Percentiles rank a stretch among this genome's conserved stretches.
Conservation (phyloP, 345 rosid genomes). For the Eucalyptus curtisii region DNA sequence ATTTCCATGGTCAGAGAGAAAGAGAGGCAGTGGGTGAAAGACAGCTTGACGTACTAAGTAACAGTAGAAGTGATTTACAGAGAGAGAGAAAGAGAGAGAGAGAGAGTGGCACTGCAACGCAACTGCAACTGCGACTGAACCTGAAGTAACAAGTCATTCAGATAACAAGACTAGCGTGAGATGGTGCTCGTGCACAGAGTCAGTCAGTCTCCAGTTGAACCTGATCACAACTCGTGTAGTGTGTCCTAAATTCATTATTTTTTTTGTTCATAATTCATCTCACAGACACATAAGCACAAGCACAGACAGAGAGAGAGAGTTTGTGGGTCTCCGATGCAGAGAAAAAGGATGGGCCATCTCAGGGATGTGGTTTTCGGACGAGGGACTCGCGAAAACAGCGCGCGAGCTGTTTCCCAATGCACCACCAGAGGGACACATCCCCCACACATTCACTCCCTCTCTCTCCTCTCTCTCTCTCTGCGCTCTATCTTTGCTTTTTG, state of each 20-base stretch:
- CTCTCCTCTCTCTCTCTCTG: background rate
- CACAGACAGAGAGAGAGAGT: background rate
- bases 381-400: slow-evolving; percentile 69
- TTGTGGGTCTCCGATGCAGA: background rate
- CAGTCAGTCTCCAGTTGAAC: background rate
- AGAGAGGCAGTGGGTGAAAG: background rate
- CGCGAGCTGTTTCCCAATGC: slow-evolving; percentile 73
- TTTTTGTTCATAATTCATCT: background rate
- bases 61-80: background rate
- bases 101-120: background rate
- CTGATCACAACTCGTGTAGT: background rate
- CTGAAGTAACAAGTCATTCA: background rate
- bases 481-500: background rate
- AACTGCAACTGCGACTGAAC: background rate
- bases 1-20: background rate
- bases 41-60: background rate
- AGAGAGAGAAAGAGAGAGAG: background rate
- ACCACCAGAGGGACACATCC: background rate
- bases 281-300: background rate
- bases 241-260: background rate
- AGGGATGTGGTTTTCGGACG: background rate
- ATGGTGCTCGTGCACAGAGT: background rate
- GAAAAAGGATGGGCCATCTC: background rate
- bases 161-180: background rate
- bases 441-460: background rate